A percentile compares a stretch with the other conserved stretches of the same genome.
phyloP scores from a whole-genome alignment of 2,329 filamentous ascomycete genomes.

The Lasiodiplodia sp. region DNA sequence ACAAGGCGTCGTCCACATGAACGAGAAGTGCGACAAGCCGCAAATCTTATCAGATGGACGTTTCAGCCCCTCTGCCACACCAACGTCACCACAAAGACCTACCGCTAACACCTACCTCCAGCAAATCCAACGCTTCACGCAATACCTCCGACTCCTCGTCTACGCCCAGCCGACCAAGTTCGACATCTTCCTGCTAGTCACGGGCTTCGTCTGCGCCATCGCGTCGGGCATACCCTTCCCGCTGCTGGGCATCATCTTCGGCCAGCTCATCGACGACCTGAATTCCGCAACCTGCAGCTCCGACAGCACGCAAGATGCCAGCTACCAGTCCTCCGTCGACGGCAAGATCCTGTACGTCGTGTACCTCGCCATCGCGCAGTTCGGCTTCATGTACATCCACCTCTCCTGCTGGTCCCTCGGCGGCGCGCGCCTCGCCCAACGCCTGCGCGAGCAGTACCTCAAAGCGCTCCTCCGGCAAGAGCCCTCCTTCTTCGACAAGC shows the following conservation, averaged over 20 bases:
- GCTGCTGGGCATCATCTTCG: slow-evolving; percentile 69
- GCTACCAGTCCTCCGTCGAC: slow-evolving; percentile 57
- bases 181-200: slow-evolving; percentile 29
- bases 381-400: slow-evolving; percentile 70
- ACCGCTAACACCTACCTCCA: background rate
- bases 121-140: slow-evolving; percentile 38
- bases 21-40: background rate
- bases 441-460: slow-evolving; percentile 68
- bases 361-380: slow-evolving; percentile 69
- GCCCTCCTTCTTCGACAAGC: slow-evolving; percentile 68
- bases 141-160: slow-evolving; percentile 33
- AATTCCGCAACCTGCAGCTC: slow-evolving; percentile 62
- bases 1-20: background rate
- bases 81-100: background rate
- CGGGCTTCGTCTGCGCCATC: slow-evolving; percentile 56
- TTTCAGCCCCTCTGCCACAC: background rate
- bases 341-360: slow-evolving; percentile 67
- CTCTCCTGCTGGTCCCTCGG: slow-evolving; percentile 69
- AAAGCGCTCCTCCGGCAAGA: slow-evolving; percentile 66
- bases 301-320: slow-evolving; percentile 39
- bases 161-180: slow-evolving; percentile 3
- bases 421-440: slow-evolving; percentile 68
- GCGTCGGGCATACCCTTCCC: slow-evolving; percentile 69
- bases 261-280: slow-evolving; percentile 68
- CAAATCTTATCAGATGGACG: background rate